Conservation (phyloP, 495 filamentous ascomycete species). For the Cairneyella variabilis region DNA sequence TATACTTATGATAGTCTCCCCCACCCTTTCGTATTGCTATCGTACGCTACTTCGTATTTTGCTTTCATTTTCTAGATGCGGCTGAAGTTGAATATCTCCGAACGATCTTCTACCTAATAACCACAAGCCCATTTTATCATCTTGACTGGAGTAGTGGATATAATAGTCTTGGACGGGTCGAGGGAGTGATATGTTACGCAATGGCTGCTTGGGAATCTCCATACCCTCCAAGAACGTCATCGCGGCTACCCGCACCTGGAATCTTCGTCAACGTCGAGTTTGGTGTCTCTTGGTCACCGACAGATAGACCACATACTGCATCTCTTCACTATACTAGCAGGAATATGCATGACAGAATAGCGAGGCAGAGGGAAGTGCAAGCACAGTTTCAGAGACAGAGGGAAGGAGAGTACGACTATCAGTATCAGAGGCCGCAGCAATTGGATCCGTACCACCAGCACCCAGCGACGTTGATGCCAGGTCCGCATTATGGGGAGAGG, state of each 20-base stretch:
- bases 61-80: too few species aligned
- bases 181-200: too few species aligned
- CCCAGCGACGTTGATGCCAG: not conserved
- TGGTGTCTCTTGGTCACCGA: constrained; percentile 8
- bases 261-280: constrained; percentile 14
- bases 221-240: constrained; percentile 4
- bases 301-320: constrained; percentile 8
- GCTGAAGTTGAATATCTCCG: too few species aligned
- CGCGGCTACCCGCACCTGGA: constrained; percentile 11
- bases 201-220: constrained; percentile 9
- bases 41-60: too few species aligned
- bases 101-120: too few species aligned
- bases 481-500: not conserved
- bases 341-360: constrained; percentile 10
- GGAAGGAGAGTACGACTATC: not conserved
- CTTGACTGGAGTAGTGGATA: too few species aligned
- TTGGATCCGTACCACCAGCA: constrained; percentile 2
- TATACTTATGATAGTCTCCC: too few species aligned
- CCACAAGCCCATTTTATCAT: too few species aligned
- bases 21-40: too few species aligned
- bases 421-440: not conserved
- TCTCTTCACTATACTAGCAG: constrained; percentile 7
- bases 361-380: constrained; percentile 7
- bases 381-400: not conserved
- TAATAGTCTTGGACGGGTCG: too few species aligned